These are phyloP conservation scores for Filosporella fistucella DNA, from an alignment of 495 filamentous ascomycete genomes.

Conservation along the genomic window DNA sequence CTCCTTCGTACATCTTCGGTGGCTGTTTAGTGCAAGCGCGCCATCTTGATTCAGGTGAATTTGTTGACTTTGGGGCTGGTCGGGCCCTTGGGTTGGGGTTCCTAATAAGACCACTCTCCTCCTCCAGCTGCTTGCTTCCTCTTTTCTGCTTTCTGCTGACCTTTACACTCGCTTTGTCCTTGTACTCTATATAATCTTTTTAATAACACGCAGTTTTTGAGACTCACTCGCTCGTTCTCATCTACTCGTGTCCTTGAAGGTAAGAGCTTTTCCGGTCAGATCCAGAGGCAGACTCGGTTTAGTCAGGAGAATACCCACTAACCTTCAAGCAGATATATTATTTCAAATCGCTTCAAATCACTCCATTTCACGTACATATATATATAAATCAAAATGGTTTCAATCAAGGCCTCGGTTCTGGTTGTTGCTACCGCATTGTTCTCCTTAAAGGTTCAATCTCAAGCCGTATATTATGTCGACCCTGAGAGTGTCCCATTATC, in stretches of 20 bases:
- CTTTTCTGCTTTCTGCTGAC: background rate
- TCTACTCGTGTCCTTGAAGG: too few relatives aligned
- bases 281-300: too few relatives aligned
- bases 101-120: background rate
- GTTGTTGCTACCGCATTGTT: constrained; percentile 38
- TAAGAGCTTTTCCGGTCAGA: too few relatives aligned
- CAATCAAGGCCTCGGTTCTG: constrained; percentile 37
- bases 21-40: constrained; percentile 1
- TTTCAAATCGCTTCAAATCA: background rate
- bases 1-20: background rate
- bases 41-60: background rate
- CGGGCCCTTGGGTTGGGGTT: background rate
- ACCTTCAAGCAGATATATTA: too few relatives aligned
- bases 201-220: background rate
- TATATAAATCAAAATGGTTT: constrained; percentile 33
- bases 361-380: background rate
- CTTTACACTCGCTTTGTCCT: background rate
- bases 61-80: constrained; percentile 20
- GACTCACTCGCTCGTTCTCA: constrained; percentile 20
- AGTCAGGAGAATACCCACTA: too few relatives aligned
- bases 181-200: background rate
- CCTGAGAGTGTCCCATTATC: constrained; percentile 48
- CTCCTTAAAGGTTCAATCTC: constrained; percentile 32
- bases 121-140: background rate
- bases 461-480: constrained; percentile 46